These are phyloP conservation scores for Chaetomium olivaceum DNA, from an alignment of 2,329 filamentous ascomycete genomes.

Conservation along the genomic window DNA sequence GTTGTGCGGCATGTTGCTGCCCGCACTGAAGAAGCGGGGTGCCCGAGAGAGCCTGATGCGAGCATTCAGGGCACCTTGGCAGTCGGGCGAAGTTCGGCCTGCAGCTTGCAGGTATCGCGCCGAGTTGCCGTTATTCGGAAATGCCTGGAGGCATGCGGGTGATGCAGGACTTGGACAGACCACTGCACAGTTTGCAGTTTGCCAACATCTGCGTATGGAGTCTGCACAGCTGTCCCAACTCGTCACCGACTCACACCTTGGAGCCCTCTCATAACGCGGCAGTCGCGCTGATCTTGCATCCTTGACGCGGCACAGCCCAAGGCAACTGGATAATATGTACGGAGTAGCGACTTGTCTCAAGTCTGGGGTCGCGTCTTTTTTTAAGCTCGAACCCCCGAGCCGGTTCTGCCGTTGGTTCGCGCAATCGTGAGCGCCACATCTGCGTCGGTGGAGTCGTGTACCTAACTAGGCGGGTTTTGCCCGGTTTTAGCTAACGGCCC, in stretches of 20 bases:
- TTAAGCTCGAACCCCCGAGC: slow-evolving; percentile 17
- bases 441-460: slow-evolving; percentile 24
- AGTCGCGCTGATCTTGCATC: slow-evolving; percentile 17
- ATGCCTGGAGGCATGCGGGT: neutral
- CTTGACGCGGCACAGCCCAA: slow-evolving; percentile 6
- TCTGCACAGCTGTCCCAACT: slow-evolving; percentile 1
- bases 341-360: slow-evolving; percentile 6
- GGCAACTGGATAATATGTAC: neutral
- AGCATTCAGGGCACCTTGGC: slow-evolving; percentile 11
- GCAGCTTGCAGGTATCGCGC: slow-evolving; percentile 23
- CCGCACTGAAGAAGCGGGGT: slow-evolving; percentile 16
- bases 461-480: slow-evolving; percentile 25
- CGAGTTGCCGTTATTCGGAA: neutral
- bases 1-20: slow-evolving; percentile 21
- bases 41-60: slow-evolving; percentile 9
- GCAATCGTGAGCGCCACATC: slow-evolving; percentile 27
- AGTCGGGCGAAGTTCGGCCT: slow-evolving; percentile 27
- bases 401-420: slow-evolving; percentile 25
- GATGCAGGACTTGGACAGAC: neutral
- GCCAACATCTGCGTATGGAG: neutral
- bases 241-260: slow-evolving; percentile 14
- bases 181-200: neutral
- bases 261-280: neutral
- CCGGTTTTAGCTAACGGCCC: slow-evolving; percentile 29
- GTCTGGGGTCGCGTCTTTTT: slow-evolving; percentile 8